phyloP scores from a whole-genome alignment of 2,329 filamentous ascomycete genomes.

The Penicillium sclerotigenum region DNA sequence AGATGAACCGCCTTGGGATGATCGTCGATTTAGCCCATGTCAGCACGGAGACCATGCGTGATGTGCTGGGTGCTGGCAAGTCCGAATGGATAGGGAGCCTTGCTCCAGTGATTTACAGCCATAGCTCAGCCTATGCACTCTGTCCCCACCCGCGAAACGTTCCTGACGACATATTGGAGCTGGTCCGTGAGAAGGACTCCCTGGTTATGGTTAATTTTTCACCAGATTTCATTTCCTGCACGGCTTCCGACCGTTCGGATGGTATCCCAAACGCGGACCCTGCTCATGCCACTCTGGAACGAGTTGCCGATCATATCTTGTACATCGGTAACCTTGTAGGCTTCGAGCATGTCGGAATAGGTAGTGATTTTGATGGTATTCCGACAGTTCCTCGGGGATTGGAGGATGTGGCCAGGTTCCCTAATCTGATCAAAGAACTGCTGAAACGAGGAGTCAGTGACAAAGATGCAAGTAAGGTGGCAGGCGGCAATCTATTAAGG shows the following conservation, averaged over 20 bases:
- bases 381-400: conserved; percentile 63
- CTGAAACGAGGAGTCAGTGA: conserved; percentile 71
- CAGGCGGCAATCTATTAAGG: conserved; percentile 74
- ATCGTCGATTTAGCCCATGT: conserved; percentile 86
- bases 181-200: conserved; percentile 70
- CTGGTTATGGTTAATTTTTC: conserved; percentile 91
- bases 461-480: conserved; percentile 68
- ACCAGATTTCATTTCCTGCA: conserved; percentile 78
- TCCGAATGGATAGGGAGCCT: conserved; percentile 66
- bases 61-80: conserved; percentile 65
- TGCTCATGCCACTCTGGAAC: conserved; percentile 67
- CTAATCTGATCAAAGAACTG: conserved; percentile 71
- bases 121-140: conserved; percentile 75
- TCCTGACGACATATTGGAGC: conserved; percentile 73
- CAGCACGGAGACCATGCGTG: conserved; percentile 75
- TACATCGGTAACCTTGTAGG: conserved; percentile 81
- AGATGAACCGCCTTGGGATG: conserved; percentile 95
- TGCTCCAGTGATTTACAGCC: conserved; percentile 84
- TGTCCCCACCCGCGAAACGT: conserved; percentile 91
- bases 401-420: conserved; percentile 82
- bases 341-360: conserved; percentile 82
- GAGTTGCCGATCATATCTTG: conserved; percentile 75
- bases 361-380: conserved; percentile 81
- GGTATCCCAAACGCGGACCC: conserved; percentile 68
- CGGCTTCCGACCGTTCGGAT: conserved; percentile 54